A percentile compares a stretch with the other conserved stretches of the same genome.
Conservation (phyloP, 345 rosid genomes). For the Lenwebbia sp. region DNA sequence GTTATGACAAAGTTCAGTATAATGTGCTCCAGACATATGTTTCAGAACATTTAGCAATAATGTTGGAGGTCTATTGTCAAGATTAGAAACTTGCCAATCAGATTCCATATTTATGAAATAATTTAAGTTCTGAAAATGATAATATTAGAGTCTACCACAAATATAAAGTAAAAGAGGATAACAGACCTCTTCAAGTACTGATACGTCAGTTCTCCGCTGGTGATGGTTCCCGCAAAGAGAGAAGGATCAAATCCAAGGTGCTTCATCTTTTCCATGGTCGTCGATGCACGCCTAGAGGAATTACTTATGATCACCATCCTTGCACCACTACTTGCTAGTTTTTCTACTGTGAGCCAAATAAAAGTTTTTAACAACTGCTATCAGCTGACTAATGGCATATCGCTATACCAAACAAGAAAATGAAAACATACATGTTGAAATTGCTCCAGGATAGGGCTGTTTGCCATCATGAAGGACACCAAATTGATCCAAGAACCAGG, state of each 20-base stretch:
- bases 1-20: not conserved
- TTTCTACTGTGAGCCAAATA: slow-evolving; percentile 46
- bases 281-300: slow-evolving; percentile 86
- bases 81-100: not conserved
- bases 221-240: slow-evolving; percentile 76
- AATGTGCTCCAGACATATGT: not conserved
- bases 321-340: slow-evolving; percentile 61
- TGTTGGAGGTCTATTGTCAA: not conserved
- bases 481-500: slow-evolving; percentile 93
- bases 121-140: not conserved
- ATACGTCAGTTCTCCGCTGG: slow-evolving; percentile 90
- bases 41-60: not conserved
- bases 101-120: not conserved
- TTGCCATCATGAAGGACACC: slow-evolving; percentile 98
- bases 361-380: not conserved
- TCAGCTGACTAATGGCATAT: not conserved
- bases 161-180: not conserved
- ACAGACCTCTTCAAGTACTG: slow-evolving; percentile 61
- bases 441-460: slow-evolving; percentile 85
- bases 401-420: slow-evolving; percentile 4
- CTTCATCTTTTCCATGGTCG: slow-evolving; percentile 67
- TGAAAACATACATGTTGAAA: slow-evolving; percentile 61
- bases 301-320: slow-evolving; percentile 83
- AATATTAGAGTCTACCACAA: not conserved
- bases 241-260: slow-evolving; percentile 89